Percentiles rank a stretch among this genome's conserved stretches.
These are phyloP conservation scores for Monosporascus sp. DNA, from an alignment of 2,329 filamentous ascomycete species.

Conservation along the genomic window DNA sequence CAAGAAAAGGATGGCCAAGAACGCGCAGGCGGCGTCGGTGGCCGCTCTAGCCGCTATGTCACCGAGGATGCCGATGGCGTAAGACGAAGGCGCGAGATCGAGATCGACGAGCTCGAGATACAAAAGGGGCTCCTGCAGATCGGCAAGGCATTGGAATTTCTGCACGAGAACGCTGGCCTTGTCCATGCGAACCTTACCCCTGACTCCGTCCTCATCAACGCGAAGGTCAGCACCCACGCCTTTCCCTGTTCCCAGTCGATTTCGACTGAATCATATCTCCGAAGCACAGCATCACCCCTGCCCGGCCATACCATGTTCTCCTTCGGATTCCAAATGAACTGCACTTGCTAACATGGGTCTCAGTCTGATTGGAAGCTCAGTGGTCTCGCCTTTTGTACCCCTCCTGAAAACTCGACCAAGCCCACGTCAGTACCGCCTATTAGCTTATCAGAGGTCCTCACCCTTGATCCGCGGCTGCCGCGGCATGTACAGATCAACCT, in stretches of 20 bases:
- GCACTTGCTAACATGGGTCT: slow-evolving; percentile 22
- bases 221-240: slow-evolving; percentile 58
- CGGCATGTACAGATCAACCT: slow-evolving; percentile 79
- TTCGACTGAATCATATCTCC: neutral
- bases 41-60: slow-evolving; percentile 72
- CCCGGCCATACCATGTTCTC: too few species aligned
- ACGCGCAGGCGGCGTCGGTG: slow-evolving; percentile 58
- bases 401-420: slow-evolving; percentile 68
- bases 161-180: slow-evolving; percentile 90
- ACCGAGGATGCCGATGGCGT: slow-evolving; percentile 73
- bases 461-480: slow-evolving; percentile 79
- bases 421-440: slow-evolving; percentile 73
- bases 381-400: slow-evolving; percentile 83
- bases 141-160: slow-evolving; percentile 87
- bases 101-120: slow-evolving; percentile 95
- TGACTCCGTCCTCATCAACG: slow-evolving; percentile 88
- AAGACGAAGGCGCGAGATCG: slow-evolving; percentile 70
- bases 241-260: neutral
- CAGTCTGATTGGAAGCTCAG: slow-evolving; percentile 98
- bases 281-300: neutral
- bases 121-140: slow-evolving; percentile 93
- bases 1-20: slow-evolving; percentile 89
- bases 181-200: slow-evolving; percentile 94
- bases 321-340: too few species aligned
- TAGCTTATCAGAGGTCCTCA: slow-evolving; percentile 75